Base-by-base conservation (phyloP, 352 stramenopile genomes). In the Bremia lactucae region DNA sequence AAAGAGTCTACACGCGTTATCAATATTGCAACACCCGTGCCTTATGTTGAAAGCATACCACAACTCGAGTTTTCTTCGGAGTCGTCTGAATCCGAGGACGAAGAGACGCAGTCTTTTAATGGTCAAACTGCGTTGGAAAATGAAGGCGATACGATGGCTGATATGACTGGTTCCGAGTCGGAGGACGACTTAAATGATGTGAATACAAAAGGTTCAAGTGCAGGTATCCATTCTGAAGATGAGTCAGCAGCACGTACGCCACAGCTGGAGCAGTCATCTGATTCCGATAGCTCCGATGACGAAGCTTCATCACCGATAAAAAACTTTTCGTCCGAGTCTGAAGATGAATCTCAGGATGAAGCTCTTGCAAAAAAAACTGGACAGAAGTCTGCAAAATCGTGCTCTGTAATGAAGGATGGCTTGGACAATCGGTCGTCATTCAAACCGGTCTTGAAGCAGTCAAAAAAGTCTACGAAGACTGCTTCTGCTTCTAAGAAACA, bases 41-140 rank as follows among this genome's bases (percentile, higher is more conserved):
- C 46, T 25, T 83, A 82, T 31, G 55, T 81, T 7, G 63, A 83
- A 25, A 84, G 69, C 18, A 58, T 83, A 0, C 74, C 74, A 15
- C 59, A 72, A 46, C 66, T 74, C 35, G 61, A 76, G 2, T 47
- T 87, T 33, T 71, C 72, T 15, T 62, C 53, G 2, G 52, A 60
- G 5, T 66, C 50, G 4, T 69, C 55, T 11, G 52, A 65, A 7
- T 57, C 47, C 4, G 55, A 68, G 22, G 29, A 55, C 28, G 58
- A 72, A 39, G 37, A 56, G 11, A 52, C 55, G 6, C 34, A 35
- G 15, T 24, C 21, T 4, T 9, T 0, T 29, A 41, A 31, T 28
- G 13, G 31, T 16, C 41, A 41, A 10, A 18, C 23, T 20, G 23
- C 42, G 28, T 23, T 21, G 7, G 36, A 33, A 23, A 36, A 55